Percentiles rank a stretch among this genome's conserved stretches.
These are phyloP conservation scores for Cordyceps pruinosa DNA, from an alignment of 2,329 filamentous ascomycete species.

Conservation along the genomic window DNA sequence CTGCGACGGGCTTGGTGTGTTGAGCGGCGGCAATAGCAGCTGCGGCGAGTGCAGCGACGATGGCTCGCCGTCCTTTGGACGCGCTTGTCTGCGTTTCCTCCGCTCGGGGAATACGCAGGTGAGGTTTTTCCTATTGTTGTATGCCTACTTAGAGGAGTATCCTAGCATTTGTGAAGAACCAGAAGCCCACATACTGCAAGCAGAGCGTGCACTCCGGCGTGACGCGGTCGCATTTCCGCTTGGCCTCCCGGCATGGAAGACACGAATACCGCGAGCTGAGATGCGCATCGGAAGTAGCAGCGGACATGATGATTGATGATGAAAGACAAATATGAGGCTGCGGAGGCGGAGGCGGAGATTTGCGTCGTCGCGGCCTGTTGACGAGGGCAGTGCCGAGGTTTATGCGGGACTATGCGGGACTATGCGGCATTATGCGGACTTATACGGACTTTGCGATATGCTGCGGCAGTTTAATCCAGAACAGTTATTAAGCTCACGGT, in stretches of 20 bases:
- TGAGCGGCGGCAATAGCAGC: not conserved
- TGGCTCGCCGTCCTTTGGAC: not conserved
- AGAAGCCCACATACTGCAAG: conserved; percentile 4
- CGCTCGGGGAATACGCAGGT: not conserved
- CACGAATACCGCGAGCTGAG: not conserved
- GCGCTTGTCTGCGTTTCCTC: conserved; percentile 6
- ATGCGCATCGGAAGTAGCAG: not conserved
- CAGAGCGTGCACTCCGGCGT: conserved; percentile 5
- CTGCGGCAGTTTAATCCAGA: not conserved
- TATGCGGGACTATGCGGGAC: not conserved
- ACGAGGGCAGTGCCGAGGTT: not conserved
- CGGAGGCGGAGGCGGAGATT: not conserved
- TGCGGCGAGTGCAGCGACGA: not conserved
- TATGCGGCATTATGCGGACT: not conserved
- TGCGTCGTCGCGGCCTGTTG: not conserved
- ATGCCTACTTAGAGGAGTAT: not conserved
- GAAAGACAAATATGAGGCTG: not conserved
- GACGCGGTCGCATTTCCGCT: conserved; percentile 5
- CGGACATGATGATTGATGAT: conserved; percentile 1
- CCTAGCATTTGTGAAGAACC: not conserved
- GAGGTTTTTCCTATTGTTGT: not conserved
- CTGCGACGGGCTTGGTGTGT: conserved; percentile 6
- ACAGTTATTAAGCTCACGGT: not conserved
- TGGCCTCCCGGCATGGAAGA: conserved; percentile 1
- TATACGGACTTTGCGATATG: not conserved